Evolutionary conservation across 2,329 filamentous ascomycete species (phyloP).

Genomic region (Pseudogymnoascus sp.): DNA sequence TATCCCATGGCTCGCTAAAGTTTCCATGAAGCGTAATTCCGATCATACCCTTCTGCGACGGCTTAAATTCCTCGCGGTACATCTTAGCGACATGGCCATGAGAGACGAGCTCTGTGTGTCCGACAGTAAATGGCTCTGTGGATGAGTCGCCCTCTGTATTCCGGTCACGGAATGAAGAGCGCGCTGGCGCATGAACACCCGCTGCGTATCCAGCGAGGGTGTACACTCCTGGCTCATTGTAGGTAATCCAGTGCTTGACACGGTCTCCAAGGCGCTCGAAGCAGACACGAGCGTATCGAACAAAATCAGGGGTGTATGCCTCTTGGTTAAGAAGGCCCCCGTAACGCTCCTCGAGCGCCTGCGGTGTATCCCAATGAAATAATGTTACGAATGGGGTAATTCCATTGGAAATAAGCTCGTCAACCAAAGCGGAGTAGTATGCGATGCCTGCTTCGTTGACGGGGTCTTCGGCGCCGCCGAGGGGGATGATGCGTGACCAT

Average conservation of each 20-base stretch:
- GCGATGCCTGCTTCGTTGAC: constrained; percentile 3
- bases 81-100: constrained; percentile 74
- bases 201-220: constrained; percentile 72
- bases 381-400: background rate
- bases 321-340: constrained; percentile 30
- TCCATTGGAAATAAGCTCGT: background rate
- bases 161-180: constrained; percentile 65
- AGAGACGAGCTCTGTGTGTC: constrained; percentile 71
- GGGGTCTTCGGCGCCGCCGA: constrained; percentile 22
- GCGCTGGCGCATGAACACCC: constrained; percentile 73
- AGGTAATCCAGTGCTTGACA: constrained; percentile 77
- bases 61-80: constrained; percentile 76
- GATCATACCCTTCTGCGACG: constrained; percentile 64
- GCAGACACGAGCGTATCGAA: constrained; percentile 31
- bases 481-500: constrained; percentile 57
- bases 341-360: constrained; percentile 32
- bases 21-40: constrained; percentile 83
- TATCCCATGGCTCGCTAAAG: constrained; percentile 75
- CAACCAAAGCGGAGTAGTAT: background rate
- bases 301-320: constrained; percentile 31
- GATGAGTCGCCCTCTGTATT: constrained; percentile 64
- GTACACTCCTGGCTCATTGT: constrained; percentile 85
- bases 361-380: constrained; percentile 22
- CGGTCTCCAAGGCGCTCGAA: constrained; percentile 31
- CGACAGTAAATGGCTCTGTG: constrained; percentile 74